A percentile compares a stretch with the other conserved stretches of the same genome.
phyloP scores from a whole-genome alignment of 805 yeast genomes.

The Sugiyamaella americana region DNA sequence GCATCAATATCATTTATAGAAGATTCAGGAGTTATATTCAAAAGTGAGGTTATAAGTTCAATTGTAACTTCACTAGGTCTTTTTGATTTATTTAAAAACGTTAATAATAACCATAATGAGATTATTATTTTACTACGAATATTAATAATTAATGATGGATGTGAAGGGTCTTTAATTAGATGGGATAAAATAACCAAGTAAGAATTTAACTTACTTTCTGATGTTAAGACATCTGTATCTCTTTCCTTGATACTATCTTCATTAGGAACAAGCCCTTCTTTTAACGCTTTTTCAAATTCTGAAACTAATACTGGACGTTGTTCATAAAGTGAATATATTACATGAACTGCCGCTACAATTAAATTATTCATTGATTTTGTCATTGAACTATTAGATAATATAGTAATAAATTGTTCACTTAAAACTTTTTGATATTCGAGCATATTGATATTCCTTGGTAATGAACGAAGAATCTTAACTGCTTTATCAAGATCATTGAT shows the following conservation, averaged over 20 bases:
- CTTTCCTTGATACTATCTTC: background rate
- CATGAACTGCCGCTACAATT: slow-evolving; percentile 40
- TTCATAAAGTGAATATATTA: slow-evolving; percentile 41
- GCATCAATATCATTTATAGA: background rate
- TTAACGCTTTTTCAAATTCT: background rate
- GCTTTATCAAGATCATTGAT: slow-evolving; percentile 62
- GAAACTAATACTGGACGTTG: slow-evolving; percentile 5
- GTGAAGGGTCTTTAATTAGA: slow-evolving; percentile 38
- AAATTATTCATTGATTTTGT: slow-evolving; percentile 55
- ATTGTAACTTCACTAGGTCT: slow-evolving; percentile 15
- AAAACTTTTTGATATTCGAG: slow-evolving; percentile 50
- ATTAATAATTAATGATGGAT: slow-evolving; percentile 9
- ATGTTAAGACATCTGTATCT: slow-evolving; percentile 1
- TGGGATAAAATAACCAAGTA: slow-evolving; percentile 61
- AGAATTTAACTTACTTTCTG: slow-evolving; percentile 51
- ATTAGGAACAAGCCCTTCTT: background rate
- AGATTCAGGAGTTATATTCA: background rate
- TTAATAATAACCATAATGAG: slow-evolving; percentile 24
- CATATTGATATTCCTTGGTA: slow-evolving; percentile 48
- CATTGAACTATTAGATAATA: slow-evolving; percentile 32
- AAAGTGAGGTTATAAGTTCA: background rate
- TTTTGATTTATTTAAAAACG: slow-evolving; percentile 15
- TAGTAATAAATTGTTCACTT: slow-evolving; percentile 55
- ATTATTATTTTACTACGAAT: slow-evolving; percentile 8
- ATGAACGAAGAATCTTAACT: slow-evolving; percentile 55